Evolutionary conservation across 2,329 filamentous ascomycete genomes (phyloP).

Genomic region (Hypoxylon sp.): DNA sequence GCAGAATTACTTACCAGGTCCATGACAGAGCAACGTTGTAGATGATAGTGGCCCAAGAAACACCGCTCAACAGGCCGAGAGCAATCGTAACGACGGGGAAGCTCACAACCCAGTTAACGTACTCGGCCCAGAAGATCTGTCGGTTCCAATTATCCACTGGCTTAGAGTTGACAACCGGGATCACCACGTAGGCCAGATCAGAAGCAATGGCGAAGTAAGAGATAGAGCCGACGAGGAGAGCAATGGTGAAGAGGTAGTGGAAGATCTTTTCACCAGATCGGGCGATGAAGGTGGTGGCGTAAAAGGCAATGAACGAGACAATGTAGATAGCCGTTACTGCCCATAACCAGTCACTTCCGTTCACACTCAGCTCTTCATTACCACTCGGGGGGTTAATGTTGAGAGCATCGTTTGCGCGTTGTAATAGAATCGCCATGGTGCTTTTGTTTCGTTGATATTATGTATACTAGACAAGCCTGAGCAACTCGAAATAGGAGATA

Average conservation of each 20-base stretch:
- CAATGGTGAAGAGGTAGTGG: constrained; percentile 69
- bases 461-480: constrained; percentile 27
- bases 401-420: constrained; percentile 62
- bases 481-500: constrained; percentile 13
- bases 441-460: constrained; percentile 22
- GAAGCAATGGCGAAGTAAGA: constrained; percentile 68
- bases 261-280: constrained; percentile 67
- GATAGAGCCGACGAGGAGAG: constrained; percentile 64
- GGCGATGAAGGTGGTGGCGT: constrained; percentile 60
- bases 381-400: constrained; percentile 62
- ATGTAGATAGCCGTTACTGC: constrained; percentile 66
- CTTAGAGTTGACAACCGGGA: constrained; percentile 57
- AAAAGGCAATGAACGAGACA: constrained; percentile 62
- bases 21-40: constrained; percentile 66
- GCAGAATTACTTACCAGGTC: constrained; percentile 58
- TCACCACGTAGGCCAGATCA: constrained; percentile 63
- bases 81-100: constrained; percentile 64
- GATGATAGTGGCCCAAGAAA: constrained; percentile 70
- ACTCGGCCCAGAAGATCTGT: constrained; percentile 70
- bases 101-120: constrained; percentile 66
- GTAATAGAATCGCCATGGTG: constrained; percentile 46
- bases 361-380: constrained; percentile 57
- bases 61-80: constrained; percentile 65
- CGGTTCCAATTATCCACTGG: constrained; percentile 53
- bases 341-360: constrained; percentile 71